A percentile compares a stretch with the other conserved stretches of the same genome.
Evolutionary conservation across 169 alveolate species (phyloP).

Genomic region (Eimeria praecox): DNA sequence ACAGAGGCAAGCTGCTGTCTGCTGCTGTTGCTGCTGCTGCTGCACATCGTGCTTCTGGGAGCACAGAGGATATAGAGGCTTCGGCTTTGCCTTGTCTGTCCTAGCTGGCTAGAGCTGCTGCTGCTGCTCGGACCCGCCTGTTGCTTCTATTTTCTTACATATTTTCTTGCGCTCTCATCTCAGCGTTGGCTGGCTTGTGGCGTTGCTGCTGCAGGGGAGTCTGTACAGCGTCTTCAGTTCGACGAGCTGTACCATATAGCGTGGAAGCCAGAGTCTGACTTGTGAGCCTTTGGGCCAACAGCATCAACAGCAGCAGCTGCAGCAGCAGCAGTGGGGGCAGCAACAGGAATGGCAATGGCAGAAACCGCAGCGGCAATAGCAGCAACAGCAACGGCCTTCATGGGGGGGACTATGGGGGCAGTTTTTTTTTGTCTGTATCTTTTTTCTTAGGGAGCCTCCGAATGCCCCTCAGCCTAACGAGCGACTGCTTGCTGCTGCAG

Average conservation of each 20-base stretch:
- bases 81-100: not conserved
- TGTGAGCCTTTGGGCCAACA: constrained; percentile 25
- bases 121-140: not conserved
- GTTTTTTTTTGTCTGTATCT: not conserved
- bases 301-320: constrained; percentile 10
- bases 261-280: constrained; percentile 79
- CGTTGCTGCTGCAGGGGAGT: constrained; percentile 68
- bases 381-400: not conserved
- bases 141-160: not conserved
- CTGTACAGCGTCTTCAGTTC: constrained; percentile 39
- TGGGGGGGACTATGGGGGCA: not conserved
- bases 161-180: not conserved
- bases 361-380: constrained; percentile 52
- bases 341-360: no score
- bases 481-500: constrained; percentile 61
- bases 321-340: constrained; percentile 30
- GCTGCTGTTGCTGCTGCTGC: not conserved
- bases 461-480: constrained; percentile 71
- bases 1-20: constrained; percentile 32
- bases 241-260: constrained; percentile 75
- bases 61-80: no score
- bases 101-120: not conserved
- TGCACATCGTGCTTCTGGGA: not conserved
- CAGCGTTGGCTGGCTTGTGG: not conserved
- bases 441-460: constrained; percentile 56